Percentiles rank a stretch among this genome's conserved stretches.
Conservation (phyloP, 176 grass and related monocot species). For the Puccinellia tenuiflora region DNA sequence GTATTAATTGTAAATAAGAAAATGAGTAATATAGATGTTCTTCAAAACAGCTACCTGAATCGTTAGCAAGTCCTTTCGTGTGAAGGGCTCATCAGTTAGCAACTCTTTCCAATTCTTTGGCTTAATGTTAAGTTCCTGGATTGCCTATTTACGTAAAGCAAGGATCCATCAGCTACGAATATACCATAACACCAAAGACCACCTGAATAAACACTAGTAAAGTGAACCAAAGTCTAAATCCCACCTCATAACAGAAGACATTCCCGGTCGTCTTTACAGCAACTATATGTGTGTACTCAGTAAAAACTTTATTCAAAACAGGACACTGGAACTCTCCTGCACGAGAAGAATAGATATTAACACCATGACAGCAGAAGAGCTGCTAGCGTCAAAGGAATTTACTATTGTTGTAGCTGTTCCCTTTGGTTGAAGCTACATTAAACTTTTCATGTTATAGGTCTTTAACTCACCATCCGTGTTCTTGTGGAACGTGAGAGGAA, state of each 20-base stretch:
- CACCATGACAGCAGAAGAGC: neutral
- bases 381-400: neutral
- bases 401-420: constrained; percentile 1
- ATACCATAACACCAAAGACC: neutral
- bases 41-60: constrained; percentile 70
- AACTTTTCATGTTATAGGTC: neutral
- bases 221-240: neutral
- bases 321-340: constrained; percentile 92
- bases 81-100: constrained; percentile 88
- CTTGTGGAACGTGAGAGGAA: constrained; percentile 90
- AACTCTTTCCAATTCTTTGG: constrained; percentile 96
- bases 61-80: constrained; percentile 85
- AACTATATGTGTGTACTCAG: constrained; percentile 93
- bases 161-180: constrained; percentile 5
- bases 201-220: neutral
- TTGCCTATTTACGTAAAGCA: constrained; percentile 47
- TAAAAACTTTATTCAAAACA: constrained; percentile 95
- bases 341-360: constrained; percentile 17
- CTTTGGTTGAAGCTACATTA: neutral
- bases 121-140: constrained; percentile 94
- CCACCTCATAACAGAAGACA: constrained; percentile 96
- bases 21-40: neutral
- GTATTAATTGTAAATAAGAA: constrained; percentile 8
- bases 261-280: constrained; percentile 99
- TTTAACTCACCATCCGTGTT: constrained; percentile 79